Percentiles rank a stretch among this genome's conserved stretches.
These are phyloP conservation scores for Xylaria arbuscula DNA, from an alignment of 2,329 filamentous ascomycete genomes.

Conservation along the genomic window DNA sequence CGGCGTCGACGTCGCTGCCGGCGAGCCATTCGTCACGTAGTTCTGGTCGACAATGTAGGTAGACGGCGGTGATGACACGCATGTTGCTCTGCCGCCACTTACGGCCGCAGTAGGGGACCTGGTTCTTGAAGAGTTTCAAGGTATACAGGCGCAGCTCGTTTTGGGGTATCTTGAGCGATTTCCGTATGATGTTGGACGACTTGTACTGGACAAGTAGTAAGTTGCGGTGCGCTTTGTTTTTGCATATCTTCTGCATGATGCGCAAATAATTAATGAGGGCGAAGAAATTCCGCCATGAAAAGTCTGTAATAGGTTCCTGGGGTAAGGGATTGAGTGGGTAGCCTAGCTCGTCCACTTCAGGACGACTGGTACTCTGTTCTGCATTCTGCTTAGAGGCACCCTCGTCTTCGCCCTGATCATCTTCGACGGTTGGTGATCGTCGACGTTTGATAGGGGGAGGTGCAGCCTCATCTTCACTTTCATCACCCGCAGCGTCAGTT, in stretches of 20 bases:
- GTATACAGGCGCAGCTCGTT: constrained; percentile 90
- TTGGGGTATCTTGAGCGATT: constrained; percentile 90
- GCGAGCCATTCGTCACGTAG: constrained; percentile 94
- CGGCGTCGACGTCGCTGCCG: constrained; percentile 89
- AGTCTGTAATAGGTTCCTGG: constrained; percentile 82
- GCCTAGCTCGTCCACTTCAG: constrained; percentile 86
- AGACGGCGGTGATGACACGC: constrained; percentile 97
- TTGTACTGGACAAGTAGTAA: constrained; percentile 96
- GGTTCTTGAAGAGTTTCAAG: constrained; percentile 97
- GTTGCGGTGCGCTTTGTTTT: constrained; percentile 93
- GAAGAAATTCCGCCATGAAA: constrained; percentile 95
- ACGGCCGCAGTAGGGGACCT: constrained; percentile 96
- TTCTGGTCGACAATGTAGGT: constrained; percentile 91
- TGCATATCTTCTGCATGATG: constrained; percentile 97
- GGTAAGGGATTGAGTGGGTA: constrained; percentile 79
- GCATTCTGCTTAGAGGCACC: constrained; percentile 49
- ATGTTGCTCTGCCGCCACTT: constrained; percentile 99
- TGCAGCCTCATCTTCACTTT: constrained; percentile 80
- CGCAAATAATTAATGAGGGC: constrained; percentile 94
- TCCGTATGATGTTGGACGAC: constrained; percentile 89
- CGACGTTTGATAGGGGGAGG: constrained; percentile 82
- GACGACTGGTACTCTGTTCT: constrained; percentile 55
- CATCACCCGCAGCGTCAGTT: constrained; percentile 55
- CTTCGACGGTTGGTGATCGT: constrained; percentile 57
- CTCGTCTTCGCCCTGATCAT: constrained; percentile 44